Evolutionary conservation across 352 stramenopile species (phyloP).

Genomic region (Phytophthora cryptogea): DNA sequence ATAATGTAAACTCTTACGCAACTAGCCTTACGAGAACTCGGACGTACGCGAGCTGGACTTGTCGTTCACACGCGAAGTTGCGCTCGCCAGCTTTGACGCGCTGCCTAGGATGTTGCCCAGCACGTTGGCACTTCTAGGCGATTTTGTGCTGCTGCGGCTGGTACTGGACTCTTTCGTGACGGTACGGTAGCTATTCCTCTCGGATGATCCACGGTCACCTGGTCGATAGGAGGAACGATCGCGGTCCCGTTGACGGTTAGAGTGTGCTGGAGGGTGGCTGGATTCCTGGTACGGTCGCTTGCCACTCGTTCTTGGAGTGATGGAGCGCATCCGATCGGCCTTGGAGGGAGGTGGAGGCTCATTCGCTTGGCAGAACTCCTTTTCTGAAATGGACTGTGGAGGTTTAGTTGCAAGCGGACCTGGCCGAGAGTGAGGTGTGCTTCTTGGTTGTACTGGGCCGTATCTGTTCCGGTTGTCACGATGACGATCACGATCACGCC

Average conservation of each 20-base stretch:
- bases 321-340: conserved; percentile 15
- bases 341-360: conserved; percentile 35
- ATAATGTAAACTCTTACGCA: not conserved
- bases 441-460: conserved; percentile 3
- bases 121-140: conserved; percentile 39
- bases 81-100: conserved; percentile 58
- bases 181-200: conserved; percentile 27
- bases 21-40: conserved; percentile 40
- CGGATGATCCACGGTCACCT: conserved; percentile 16
- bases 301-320: conserved; percentile 16
- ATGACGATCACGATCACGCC: conserved; percentile 16
- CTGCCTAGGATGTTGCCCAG: conserved; percentile 72
- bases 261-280: conserved; percentile 17
- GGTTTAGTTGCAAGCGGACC: conserved; percentile 7
- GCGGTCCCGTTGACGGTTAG: conserved; percentile 13
- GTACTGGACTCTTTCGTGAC: conserved; percentile 19
- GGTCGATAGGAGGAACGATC: conserved; percentile 12
- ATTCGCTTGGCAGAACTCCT: conserved; percentile 60
- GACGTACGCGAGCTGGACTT: conserved; percentile 46
- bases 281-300: conserved; percentile 29
- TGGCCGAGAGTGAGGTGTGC: conserved; percentile 13
- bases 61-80: conserved; percentile 69
- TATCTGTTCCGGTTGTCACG: conserved; percentile 11
- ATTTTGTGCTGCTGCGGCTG: conserved; percentile 6
- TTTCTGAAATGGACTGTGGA: conserved; percentile 52